Evolutionary conservation across 2,329 filamentous ascomycete genomes (phyloP).

Genomic region (Colletotrichum higginsianum): DNA sequence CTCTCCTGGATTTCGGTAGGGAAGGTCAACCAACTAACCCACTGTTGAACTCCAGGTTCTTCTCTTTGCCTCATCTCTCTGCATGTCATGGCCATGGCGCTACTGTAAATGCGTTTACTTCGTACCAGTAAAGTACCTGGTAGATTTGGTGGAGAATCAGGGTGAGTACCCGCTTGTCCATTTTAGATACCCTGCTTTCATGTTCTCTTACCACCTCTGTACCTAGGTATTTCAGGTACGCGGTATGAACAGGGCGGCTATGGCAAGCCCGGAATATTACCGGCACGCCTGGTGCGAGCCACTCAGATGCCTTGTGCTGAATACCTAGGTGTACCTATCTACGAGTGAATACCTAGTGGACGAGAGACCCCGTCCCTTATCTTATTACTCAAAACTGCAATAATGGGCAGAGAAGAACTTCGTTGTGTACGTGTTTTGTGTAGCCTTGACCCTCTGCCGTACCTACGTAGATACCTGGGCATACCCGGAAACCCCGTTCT

Average conservation of each 20-base stretch:
- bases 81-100: conserved; percentile 20
- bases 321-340: background rate
- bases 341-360: too few relatives aligned
- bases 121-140: conserved; percentile 26
- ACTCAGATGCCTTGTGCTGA: background rate
- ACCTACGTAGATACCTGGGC: too few relatives aligned
- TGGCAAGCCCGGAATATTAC: background rate
- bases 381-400: too few relatives aligned
- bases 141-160: conserved; percentile 30
- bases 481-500: background rate
- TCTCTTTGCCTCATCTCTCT: conserved; percentile 19
- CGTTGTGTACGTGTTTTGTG: background rate
- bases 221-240: background rate
- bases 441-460: background rate
- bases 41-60: background rate
- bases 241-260: conserved; percentile 6
- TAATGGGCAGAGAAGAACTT: too few relatives aligned
- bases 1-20: background rate
- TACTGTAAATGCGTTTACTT: conserved; percentile 20
- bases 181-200: conserved; percentile 29
- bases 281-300: background rate
- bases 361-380: too few relatives aligned
- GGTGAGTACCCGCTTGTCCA: conserved; percentile 25
- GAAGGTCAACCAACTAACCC: background rate
- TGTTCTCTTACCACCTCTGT: conserved; percentile 19